A percentile compares a stretch with the other conserved stretches of the same genome.
These are phyloP conservation scores for Colletotrichum sp. DNA, from an alignment of 2,329 filamentous ascomycete genomes.

Conservation along the genomic window DNA sequence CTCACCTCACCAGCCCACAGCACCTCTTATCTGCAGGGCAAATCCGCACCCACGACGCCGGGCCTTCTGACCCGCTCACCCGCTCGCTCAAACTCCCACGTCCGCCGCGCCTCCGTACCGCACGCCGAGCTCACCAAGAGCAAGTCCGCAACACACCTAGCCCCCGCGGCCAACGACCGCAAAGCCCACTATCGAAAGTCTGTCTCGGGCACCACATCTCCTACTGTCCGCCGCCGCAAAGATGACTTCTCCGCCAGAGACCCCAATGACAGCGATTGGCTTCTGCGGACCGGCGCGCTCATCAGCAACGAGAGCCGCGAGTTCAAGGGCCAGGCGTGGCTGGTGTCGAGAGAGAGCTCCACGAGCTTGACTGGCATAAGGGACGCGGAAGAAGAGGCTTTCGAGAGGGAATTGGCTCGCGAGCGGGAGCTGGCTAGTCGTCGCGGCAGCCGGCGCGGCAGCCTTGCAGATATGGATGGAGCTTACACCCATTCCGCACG, in stretches of 20 bases:
- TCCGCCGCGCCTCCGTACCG: slow-evolving; percentile 46
- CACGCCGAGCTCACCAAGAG: slow-evolving; percentile 56
- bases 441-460: slow-evolving; percentile 53
- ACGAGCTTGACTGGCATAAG: slow-evolving; percentile 62
- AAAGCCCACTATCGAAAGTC: slow-evolving; percentile 25
- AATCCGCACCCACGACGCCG: slow-evolving; percentile 69
- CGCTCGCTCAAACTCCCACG: slow-evolving; percentile 52
- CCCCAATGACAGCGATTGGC: slow-evolving; percentile 65
- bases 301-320: slow-evolving; percentile 68
- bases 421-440: slow-evolving; percentile 56
- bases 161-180: slow-evolving; percentile 24
- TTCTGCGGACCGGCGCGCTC: slow-evolving; percentile 66
- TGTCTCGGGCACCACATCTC: slow-evolving; percentile 36
- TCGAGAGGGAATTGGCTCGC: slow-evolving; percentile 56
- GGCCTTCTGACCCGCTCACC: slow-evolving; percentile 65
- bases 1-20: slow-evolving; percentile 38
- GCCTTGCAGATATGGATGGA: slow-evolving; percentile 43
- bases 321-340: slow-evolving; percentile 73
- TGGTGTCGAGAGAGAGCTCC: slow-evolving; percentile 68
- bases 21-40: slow-evolving; percentile 64
- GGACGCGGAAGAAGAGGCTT: slow-evolving; percentile 57
- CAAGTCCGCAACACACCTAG: slow-evolving; percentile 66
- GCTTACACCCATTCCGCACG: slow-evolving; percentile 24
- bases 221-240: slow-evolving; percentile 23
- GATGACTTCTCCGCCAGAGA: slow-evolving; percentile 29